phyloP scores from a whole-genome alignment of 306 rosid species.

The Leucaena leucocephala region DNA sequence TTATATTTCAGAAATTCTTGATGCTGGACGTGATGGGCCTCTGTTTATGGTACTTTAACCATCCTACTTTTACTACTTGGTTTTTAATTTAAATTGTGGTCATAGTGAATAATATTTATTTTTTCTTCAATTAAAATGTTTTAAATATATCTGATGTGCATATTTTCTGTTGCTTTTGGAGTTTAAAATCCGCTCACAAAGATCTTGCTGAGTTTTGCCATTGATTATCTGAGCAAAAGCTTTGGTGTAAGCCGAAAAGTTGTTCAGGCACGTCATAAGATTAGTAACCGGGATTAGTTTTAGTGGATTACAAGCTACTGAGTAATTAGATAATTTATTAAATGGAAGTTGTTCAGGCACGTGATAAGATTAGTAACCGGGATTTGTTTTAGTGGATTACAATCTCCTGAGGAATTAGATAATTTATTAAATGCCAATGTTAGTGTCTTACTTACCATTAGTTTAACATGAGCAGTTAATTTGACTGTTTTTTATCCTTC shows the following conservation, averaged over 20 bases:
- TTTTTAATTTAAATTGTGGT: slow-evolving; percentile 26
- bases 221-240: slow-evolving; percentile 22
- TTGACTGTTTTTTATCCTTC: not conserved
- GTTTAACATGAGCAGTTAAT: not conserved
- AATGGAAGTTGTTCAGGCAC: no score
- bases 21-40: slow-evolving; percentile 77
- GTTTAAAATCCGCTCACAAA: slow-evolving; percentile 32
- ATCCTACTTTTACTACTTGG: slow-evolving; percentile 1
- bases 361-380: no score
- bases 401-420: slow-evolving; percentile 12
- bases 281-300: not conserved
- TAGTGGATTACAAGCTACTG: no score
- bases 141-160: slow-evolving; percentile 25
- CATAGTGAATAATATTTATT: not conserved
- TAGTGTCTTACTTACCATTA: not conserved
- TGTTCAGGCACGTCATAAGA: slow-evolving; percentile 8
- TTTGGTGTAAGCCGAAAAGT: slow-evolving; percentile 20
- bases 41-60: slow-evolving; percentile 85
- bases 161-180: slow-evolving; percentile 23
- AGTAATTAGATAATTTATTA: no score
- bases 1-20: slow-evolving; percentile 90
- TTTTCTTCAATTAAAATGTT: slow-evolving; percentile 4
- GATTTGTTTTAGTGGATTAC: no score
- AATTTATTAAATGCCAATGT: slow-evolving; percentile 14
- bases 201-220: slow-evolving; percentile 29